Evolutionary conservation across 768 basidiomycete species (phyloP).

Genomic region (Lentinula aciculospora): DNA sequence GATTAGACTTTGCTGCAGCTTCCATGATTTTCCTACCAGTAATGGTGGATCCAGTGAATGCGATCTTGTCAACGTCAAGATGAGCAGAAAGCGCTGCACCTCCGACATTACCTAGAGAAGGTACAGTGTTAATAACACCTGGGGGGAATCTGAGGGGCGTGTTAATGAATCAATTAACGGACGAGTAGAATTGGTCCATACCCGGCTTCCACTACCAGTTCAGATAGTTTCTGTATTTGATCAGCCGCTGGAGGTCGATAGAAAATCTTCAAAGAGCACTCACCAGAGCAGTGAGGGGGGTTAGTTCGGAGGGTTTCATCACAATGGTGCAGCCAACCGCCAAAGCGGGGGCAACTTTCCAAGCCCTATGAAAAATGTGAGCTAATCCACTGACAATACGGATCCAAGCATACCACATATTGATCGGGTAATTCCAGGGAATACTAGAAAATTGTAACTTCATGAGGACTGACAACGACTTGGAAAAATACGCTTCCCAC

Average conservation of each 20-base stretch:
- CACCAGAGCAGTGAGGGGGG: conserved; percentile 79
- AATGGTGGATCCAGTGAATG: conserved; percentile 89
- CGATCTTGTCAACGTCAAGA: conserved; percentile 86
- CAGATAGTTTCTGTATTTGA: conserved; percentile 63
- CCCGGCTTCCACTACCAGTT: conserved; percentile 82
- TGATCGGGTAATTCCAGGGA: conserved; percentile 92
- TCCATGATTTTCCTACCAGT: conserved; percentile 90
- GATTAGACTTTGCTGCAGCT: conserved; percentile 87
- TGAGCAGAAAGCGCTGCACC: conserved; percentile 84
- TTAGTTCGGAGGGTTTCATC: conserved; percentile 91
- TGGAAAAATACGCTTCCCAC: background rate
- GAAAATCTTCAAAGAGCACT: conserved; percentile 16
- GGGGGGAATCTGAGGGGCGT: conserved; percentile 66
- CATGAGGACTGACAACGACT: background rate
- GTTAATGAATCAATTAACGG: background rate
- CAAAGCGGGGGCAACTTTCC: conserved; percentile 93
- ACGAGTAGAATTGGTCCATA: conserved; percentile 24
- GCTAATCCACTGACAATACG: background rate
- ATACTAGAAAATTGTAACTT: conserved; percentile 28
- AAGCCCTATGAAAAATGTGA: conserved; percentile 41
- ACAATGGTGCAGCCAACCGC: conserved; percentile 91
- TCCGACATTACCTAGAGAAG: conserved; percentile 78
- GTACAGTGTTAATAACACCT: conserved; percentile 86
- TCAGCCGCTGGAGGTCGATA: background rate
- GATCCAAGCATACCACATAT: conserved; percentile 56